Evolutionary conservation across 371 early-diverging fungal genomes (phyloP).

Genomic region (Mucor lusitanicus): DNA sequence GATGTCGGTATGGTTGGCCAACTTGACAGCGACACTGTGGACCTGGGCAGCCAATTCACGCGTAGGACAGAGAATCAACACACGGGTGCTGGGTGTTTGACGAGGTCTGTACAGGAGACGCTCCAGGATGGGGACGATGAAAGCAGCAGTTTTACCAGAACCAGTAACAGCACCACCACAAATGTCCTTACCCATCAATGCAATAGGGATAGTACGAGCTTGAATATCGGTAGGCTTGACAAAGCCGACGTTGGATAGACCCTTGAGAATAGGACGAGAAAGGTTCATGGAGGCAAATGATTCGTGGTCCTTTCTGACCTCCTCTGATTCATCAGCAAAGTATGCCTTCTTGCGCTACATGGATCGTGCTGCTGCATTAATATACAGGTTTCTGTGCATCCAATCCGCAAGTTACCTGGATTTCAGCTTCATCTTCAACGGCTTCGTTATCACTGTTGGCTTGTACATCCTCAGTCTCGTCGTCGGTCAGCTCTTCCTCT

Average conservation of each 20-base stretch:
- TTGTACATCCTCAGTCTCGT: conserved; percentile 33
- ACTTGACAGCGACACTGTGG: conserved; percentile 87
- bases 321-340: conserved; percentile 72
- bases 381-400: neutral
- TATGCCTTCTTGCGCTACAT: conserved; percentile 70
- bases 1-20: conserved; percentile 90
- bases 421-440: conserved; percentile 45
- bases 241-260: conserved; percentile 88
- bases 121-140: conserved; percentile 97
- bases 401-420: conserved; percentile 13
- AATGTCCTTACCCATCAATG: conserved; percentile 97
- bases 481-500: conserved; percentile 31
- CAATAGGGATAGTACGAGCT: conserved; percentile 94
- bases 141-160: conserved; percentile 99
- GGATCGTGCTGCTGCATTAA: neutral
- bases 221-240: conserved; percentile 97
- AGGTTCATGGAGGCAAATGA: conserved; percentile 91
- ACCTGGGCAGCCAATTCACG: conserved; percentile 99
- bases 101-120: conserved; percentile 90
- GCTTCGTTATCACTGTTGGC: conserved; percentile 33
- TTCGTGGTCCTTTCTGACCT: conserved; percentile 47
- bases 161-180: conserved; percentile 99
- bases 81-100: conserved; percentile 81
- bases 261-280: conserved; percentile 94
- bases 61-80: conserved; percentile 98